Conservation (phyloP, 2,329 filamentous ascomycete species). For the Colletotrichum sansevieriae region DNA sequence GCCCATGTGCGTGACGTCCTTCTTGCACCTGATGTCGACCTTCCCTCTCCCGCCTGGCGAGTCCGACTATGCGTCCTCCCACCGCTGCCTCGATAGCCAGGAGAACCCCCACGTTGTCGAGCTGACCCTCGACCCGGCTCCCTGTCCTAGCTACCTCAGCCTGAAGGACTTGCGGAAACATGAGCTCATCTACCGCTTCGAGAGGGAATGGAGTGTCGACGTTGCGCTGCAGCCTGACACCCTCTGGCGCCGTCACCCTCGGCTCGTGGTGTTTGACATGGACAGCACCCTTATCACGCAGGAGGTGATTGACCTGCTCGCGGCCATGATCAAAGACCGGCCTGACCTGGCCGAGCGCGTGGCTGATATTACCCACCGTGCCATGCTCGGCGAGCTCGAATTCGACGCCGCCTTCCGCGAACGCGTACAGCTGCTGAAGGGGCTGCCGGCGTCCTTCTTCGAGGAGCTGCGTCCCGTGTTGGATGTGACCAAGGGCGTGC, state of each 20-base stretch:
- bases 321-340: slow-evolving; percentile 77
- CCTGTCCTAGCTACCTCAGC: slow-evolving; percentile 72
- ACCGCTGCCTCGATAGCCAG: slow-evolving; percentile 73
- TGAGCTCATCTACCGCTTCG: slow-evolving; percentile 85
- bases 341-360: slow-evolving; percentile 84
- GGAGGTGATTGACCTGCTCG: slow-evolving; percentile 97
- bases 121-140: slow-evolving; percentile 72
- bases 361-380: slow-evolving; percentile 88
- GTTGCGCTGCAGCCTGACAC: slow-evolving; percentile 81
- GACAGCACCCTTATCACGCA: slow-evolving; percentile 97
- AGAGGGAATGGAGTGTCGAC: slow-evolving; percentile 90
- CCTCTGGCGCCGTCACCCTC: slow-evolving; percentile 82
- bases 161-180: slow-evolving; percentile 81
- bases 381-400: slow-evolving; percentile 96
- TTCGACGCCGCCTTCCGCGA: slow-evolving; percentile 87
- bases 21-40: slow-evolving; percentile 74
- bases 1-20: slow-evolving; percentile 74
- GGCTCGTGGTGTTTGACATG: slow-evolving; percentile 97
- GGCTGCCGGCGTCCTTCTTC: slow-evolving; percentile 83
- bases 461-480: slow-evolving; percentile 81
- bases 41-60: slow-evolving; percentile 68
- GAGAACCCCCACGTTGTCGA: slow-evolving; percentile 75
- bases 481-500: slow-evolving; percentile 85
- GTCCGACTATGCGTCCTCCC: slow-evolving; percentile 69
- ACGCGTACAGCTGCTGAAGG: slow-evolving; percentile 83